Evolutionary conservation across 2,329 filamentous ascomycete genomes (phyloP).

Genomic region (Colletotrichum sp.): DNA sequence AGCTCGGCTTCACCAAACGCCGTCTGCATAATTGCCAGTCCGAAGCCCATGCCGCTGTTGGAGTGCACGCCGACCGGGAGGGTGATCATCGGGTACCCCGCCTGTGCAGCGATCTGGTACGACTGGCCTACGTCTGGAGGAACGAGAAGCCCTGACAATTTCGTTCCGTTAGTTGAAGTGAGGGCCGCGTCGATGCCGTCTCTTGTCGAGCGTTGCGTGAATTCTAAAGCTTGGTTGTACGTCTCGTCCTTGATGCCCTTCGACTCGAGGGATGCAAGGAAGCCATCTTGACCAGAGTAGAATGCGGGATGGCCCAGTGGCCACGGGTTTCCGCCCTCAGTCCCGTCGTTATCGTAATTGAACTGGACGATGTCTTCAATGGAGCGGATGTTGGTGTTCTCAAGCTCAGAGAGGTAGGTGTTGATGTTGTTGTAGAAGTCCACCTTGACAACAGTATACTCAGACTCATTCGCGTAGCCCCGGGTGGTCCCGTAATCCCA

Average conservation of each 20-base stretch:
- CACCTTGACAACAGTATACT: conserved; percentile 75
- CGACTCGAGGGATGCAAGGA: conserved; percentile 66
- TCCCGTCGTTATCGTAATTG: conserved; percentile 67
- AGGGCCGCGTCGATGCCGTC: conserved; percentile 75
- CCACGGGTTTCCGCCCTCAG: conserved; percentile 69
- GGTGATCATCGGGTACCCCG: conserved; percentile 76
- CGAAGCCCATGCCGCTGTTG: conserved; percentile 63
- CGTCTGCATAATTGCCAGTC: conserved; percentile 62
- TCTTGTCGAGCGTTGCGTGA: conserved; percentile 63
- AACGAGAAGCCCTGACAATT: conserved; percentile 68
- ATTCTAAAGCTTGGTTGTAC: conserved; percentile 71
- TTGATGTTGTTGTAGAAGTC: conserved; percentile 71
- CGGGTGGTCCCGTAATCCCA: conserved; percentile 70
- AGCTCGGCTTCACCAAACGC: conserved; percentile 65
- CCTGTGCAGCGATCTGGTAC: conserved; percentile 75
- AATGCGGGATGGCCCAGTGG: conserved; percentile 65
- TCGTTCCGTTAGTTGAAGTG: conserved; percentile 39
- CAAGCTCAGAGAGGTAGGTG: conserved; percentile 65
- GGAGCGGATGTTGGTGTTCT: conserved; percentile 63
- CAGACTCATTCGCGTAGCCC: conserved; percentile 73
- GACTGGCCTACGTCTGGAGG: conserved; percentile 72
- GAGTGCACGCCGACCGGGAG: conserved; percentile 65
- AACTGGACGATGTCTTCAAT: conserved; percentile 71
- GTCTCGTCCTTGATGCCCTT: conserved; percentile 67
- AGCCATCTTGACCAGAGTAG: conserved; percentile 73